Percentiles rank a stretch among this genome's conserved stretches.
Evolutionary conservation across 2,329 filamentous ascomycete species (phyloP).

Genomic region (Lasiodiplodia theobromae): DNA sequence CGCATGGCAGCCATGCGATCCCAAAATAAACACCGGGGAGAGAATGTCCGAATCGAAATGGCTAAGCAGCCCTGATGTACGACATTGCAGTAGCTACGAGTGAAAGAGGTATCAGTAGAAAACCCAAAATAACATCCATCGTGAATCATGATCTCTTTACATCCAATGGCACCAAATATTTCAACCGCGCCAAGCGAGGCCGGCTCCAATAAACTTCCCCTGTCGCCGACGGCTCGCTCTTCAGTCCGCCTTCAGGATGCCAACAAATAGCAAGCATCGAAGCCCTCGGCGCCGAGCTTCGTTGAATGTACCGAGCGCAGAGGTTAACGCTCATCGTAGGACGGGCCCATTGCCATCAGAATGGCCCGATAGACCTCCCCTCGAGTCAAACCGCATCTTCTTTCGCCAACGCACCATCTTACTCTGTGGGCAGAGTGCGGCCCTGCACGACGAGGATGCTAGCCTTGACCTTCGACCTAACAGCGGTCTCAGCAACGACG

Average conservation of each 20-base stretch:
- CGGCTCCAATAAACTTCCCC: constrained; percentile 2
- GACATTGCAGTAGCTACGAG: not conserved
- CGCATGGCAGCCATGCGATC: too few species aligned
- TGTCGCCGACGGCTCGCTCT: not conserved
- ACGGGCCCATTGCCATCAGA: not conserved
- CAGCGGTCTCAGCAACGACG: constrained; percentile 65
- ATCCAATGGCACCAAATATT: not conserved
- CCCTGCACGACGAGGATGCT: constrained; percentile 75
- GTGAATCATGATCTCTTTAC: constrained; percentile 9
- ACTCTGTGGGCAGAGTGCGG: not conserved
- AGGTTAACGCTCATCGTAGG: not conserved
- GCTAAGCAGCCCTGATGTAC: not conserved
- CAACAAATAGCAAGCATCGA: not conserved
- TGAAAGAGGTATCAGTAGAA: constrained; percentile 10
- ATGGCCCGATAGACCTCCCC: not conserved
- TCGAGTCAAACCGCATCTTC: not conserved
- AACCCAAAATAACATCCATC: constrained; percentile 1
- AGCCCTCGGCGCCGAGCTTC: too few species aligned
- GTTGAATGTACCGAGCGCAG: not conserved
- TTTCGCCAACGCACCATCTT: not conserved
- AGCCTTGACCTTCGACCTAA: constrained; percentile 65
- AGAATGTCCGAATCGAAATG: too few species aligned
- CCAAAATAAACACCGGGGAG: not conserved
- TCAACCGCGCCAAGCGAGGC: not conserved
- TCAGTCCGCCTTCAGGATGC: constrained; percentile 1